Conservation (phyloP, 192 early-diverging fungal species). For the Mortierella claussenii region DNA sequence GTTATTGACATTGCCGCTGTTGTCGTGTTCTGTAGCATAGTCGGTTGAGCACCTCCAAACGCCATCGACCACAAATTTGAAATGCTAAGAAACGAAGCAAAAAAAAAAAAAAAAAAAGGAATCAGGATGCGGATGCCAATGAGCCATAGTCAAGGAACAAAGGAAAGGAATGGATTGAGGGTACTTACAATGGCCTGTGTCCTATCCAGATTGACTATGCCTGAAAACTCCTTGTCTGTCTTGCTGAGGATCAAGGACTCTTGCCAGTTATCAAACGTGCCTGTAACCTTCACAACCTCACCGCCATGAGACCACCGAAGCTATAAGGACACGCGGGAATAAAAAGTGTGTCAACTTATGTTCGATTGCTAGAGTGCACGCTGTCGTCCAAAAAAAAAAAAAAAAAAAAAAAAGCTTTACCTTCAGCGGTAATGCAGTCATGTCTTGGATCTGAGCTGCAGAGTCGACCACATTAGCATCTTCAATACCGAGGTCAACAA, state of each 20-base stretch:
- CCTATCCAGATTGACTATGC: constrained; percentile 27
- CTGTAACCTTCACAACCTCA: constrained; percentile 51
- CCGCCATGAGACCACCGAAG: constrained; percentile 54
- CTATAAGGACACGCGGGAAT: constrained; percentile 4
- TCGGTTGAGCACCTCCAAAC: constrained; percentile 54
- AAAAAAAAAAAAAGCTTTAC: no score
- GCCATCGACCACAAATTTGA: constrained; percentile 58
- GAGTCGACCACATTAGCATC: background rate
- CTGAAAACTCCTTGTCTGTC: constrained; percentile 21
- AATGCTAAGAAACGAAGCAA: constrained; percentile 17
- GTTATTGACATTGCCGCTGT: constrained; percentile 34
- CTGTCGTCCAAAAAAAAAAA: no score
- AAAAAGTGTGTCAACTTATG: no score
- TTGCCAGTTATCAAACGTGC: constrained; percentile 55
- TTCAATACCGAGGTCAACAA: background rate
- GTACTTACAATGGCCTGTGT: constrained; percentile 30
- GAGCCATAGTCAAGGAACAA: background rate
- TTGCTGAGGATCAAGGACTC: constrained; percentile 23
- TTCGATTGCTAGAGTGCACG: no score
- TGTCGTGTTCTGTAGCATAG: constrained; percentile 40
- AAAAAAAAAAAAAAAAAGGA: background rate
- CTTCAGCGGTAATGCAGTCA: background rate
- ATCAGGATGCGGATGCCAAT: background rate
- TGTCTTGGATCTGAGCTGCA: background rate
- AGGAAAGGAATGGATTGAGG: no score